These are phyloP conservation scores for Cryptosporidium ubiquitum DNA, from an alignment of 169 alveolate species.

Conservation along the genomic window DNA sequence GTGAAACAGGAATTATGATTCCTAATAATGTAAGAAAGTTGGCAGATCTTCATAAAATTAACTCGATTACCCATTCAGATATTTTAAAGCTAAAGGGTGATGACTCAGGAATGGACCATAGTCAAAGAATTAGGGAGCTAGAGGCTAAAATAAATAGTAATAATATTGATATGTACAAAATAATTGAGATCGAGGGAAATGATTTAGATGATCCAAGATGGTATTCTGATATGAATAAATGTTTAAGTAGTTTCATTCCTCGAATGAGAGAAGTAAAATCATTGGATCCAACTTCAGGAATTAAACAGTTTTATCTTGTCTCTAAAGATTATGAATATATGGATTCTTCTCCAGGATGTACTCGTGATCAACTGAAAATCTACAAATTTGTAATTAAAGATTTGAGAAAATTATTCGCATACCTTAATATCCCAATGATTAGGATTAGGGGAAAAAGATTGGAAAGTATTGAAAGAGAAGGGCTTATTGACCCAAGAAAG, in stretches of 20 bases:
- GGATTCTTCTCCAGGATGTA: constrained; percentile 7
- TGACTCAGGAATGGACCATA: constrained; percentile 19
- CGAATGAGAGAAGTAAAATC: constrained; percentile 29
- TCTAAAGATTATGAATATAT: neutral
- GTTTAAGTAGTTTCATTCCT: constrained; percentile 59
- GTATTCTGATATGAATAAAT: constrained; percentile 42
- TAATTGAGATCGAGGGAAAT: constrained; percentile 56
- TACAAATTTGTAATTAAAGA: constrained; percentile 20
- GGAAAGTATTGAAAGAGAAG: neutral
- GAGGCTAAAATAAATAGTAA: constrained; percentile 16
- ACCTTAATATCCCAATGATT: constrained; percentile 14
- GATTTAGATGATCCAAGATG: constrained; percentile 49
- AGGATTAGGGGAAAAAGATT: neutral
- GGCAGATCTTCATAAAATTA: constrained; percentile 40
- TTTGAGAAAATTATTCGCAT: constrained; percentile 21
- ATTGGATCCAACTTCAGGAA: constrained; percentile 25
- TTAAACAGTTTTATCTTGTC: constrained; percentile 1
- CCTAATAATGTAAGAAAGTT: constrained; percentile 47
- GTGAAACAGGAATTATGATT: constrained; percentile 2
- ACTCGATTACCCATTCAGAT: constrained; percentile 36
- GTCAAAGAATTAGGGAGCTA: constrained; percentile 24
- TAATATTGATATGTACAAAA: constrained; percentile 26
- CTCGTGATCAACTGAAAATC: neutral
- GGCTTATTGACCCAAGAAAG: constrained; percentile 58
- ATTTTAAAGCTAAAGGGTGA: constrained; percentile 40